These are phyloP conservation scores for Paulownia fortunei DNA, from an alignment of 257 asterid species.

Conservation along the genomic window DNA sequence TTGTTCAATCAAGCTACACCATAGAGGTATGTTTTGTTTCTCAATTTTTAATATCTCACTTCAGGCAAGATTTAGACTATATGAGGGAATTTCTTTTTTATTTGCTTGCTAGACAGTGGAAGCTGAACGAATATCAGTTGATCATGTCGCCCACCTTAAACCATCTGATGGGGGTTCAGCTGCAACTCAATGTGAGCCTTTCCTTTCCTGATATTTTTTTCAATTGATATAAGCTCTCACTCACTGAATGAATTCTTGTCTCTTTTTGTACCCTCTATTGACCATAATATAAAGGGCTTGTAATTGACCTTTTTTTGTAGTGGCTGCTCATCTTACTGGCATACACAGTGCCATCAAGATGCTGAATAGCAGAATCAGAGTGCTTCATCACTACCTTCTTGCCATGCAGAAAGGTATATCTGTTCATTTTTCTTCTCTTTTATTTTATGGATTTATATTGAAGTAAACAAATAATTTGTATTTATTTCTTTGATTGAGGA, in stretches of 20 bases:
- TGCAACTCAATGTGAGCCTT: conserved; percentile 86
- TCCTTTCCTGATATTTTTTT: conserved; percentile 6
- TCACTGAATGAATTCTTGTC: conserved; percentile 4
- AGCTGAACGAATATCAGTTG: conserved; percentile 97
- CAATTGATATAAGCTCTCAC: not conserved
- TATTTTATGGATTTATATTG: not conserved
- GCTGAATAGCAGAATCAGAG: conserved; percentile 90
- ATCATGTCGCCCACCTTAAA: conserved; percentile 97
- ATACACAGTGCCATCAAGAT: conserved; percentile 96
- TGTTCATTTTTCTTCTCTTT: conserved; percentile 6
- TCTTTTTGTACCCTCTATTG: not conserved
- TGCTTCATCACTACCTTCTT: conserved; percentile 83
- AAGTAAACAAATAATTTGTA: conserved; percentile 12
- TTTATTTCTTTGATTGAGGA: not conserved
- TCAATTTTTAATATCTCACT: not conserved
- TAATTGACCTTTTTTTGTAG: conserved; percentile 40
- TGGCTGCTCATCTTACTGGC: conserved; percentile 99
- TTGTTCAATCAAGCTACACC: conserved; percentile 87
- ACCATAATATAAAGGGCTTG: not conserved
- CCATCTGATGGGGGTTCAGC: conserved; percentile 99
- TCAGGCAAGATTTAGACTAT: conserved; percentile 27
- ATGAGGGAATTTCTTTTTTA: conserved; percentile 5
- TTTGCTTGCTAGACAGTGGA: conserved; percentile 80
- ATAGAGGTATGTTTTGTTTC: conserved; percentile 70
- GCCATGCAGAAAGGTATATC: conserved; percentile 88